Evolutionary conservation across 805 yeast genomes (phyloP).

Genomic region (Teunomyces cretensis): DNA sequence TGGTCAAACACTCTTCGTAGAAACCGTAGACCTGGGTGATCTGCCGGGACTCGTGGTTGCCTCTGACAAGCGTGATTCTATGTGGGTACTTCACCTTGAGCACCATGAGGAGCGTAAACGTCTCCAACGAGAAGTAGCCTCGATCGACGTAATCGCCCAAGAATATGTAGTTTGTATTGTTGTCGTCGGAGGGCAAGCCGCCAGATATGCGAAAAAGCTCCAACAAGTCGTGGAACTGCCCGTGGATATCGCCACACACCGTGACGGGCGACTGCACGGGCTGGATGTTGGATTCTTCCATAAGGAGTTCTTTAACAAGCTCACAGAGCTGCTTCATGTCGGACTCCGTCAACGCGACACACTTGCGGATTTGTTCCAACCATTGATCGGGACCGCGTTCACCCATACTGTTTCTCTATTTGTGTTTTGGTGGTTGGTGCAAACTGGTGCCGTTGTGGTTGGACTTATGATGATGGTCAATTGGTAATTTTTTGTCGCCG

Average conservation of each 20-base stretch:
- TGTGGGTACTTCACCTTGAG: conserved; percentile 85
- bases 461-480: not conserved
- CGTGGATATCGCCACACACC: conserved; percentile 97
- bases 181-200: conserved; percentile 80
- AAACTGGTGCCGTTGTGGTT: not conserved
- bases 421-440: not conserved
- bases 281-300: conserved; percentile 95
- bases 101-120: conserved; percentile 91
- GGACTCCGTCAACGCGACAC: conserved; percentile 82
- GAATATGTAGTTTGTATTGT: conserved; percentile 68
- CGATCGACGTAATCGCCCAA: conserved; percentile 97
- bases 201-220: conserved; percentile 90
- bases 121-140: conserved; percentile 94
- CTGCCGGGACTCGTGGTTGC: conserved; percentile 97
- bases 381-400: conserved; percentile 93
- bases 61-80: conserved; percentile 86
- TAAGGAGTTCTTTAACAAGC: conserved; percentile 85
- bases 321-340: conserved; percentile 98
- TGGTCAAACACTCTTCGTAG: conserved; percentile 91
- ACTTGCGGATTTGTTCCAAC: conserved; percentile 90
- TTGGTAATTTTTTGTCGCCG: conserved; percentile 3
- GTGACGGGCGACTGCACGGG: conserved; percentile 93
- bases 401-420: conserved; percentile 38
- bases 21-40: conserved; percentile 99
- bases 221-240: conserved; percentile 92